Conservation (phyloP, 768 basidiomycete genomes). For the Suillus variegatus region DNA sequence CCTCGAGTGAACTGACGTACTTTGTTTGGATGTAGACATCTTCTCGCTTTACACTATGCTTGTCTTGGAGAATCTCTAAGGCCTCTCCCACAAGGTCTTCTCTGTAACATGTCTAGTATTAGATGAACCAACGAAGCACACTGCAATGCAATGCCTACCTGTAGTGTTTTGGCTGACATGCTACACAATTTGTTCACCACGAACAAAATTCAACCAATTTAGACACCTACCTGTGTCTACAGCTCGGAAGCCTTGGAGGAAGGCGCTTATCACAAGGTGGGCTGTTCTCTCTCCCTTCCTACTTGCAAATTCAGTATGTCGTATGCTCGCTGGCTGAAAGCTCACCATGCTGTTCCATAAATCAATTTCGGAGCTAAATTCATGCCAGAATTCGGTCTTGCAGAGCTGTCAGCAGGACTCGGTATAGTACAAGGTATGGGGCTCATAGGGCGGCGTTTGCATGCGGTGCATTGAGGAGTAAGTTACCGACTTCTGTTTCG, state of each 20-base stretch:
- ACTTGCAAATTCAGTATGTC: conserved; percentile 9
- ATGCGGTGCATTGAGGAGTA: neutral
- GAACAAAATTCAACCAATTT: neutral
- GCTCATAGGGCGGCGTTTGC: conserved; percentile 6
- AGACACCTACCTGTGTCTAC: conserved; percentile 72
- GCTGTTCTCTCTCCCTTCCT: conserved; percentile 82
- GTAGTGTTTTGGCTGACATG: conserved; percentile 75
- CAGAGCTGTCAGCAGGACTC: neutral
- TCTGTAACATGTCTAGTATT: conserved; percentile 33
- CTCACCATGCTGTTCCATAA: conserved; percentile 65
- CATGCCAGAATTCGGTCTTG: conserved; percentile 17
- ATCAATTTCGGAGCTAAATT: conserved; percentile 47
- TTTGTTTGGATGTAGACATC: conserved; percentile 83
- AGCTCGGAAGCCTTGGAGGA: conserved; percentile 75
- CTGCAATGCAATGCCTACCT: conserved; percentile 39
- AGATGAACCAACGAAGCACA: neutral
- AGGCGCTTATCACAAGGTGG: conserved; percentile 66
- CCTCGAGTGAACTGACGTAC: conserved; percentile 34
- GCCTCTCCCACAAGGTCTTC: conserved; percentile 84
- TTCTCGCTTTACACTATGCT: conserved; percentile 65
- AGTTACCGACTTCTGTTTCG: neutral
- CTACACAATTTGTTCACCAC: conserved; percentile 35
- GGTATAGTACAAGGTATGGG: neutral
- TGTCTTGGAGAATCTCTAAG: conserved; percentile 51
- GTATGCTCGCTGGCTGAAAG: neutral